These are phyloP conservation scores for Thelonectria discophora DNA, from an alignment of 2,329 filamentous ascomycete genomes.

Conservation along the genomic window DNA sequence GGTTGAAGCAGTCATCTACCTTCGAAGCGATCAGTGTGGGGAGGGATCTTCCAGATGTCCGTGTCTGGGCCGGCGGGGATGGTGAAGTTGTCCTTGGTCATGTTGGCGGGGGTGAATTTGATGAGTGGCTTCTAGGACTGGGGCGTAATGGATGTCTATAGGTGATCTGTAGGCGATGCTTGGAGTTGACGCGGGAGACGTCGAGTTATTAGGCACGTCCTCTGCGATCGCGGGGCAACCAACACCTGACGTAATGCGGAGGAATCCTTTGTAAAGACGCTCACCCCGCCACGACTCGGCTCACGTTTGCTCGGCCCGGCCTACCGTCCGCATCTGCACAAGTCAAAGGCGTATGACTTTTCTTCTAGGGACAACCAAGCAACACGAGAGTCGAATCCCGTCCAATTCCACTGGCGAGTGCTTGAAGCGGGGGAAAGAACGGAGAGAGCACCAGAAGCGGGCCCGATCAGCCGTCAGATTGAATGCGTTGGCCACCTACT, in stretches of 20 bases:
- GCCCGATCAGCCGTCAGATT: slow-evolving; percentile 4
- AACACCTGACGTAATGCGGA: slow-evolving; percentile 11
- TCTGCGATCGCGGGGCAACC: slow-evolving; percentile 2
- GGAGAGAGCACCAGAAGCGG: background rate
- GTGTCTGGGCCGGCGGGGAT: slow-evolving; percentile 67
- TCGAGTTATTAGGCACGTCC: background rate
- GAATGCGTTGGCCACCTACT: background rate
- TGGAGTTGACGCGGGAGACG: background rate
- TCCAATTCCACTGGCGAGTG: too few relatives aligned
- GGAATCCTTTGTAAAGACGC: background rate
- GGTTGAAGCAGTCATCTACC: slow-evolving; percentile 48
- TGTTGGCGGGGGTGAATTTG: too few relatives aligned
- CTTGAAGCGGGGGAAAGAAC: too few relatives aligned
- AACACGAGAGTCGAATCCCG: too few relatives aligned
- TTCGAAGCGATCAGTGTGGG: slow-evolving; percentile 71
- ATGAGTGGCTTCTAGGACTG: too few relatives aligned
- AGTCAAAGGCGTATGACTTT: too few relatives aligned
- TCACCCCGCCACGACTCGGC: slow-evolving; percentile 16
- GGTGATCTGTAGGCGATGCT: background rate
- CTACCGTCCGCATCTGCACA: too few relatives aligned
- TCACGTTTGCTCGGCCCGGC: background rate
- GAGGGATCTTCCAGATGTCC: slow-evolving; percentile 82
- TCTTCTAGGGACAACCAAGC: too few relatives aligned
- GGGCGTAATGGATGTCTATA: background rate
- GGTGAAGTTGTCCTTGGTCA: background rate